phyloP scores from a whole-genome alignment of 2,329 filamentous ascomycete genomes.

The Fusarium anguioides region DNA sequence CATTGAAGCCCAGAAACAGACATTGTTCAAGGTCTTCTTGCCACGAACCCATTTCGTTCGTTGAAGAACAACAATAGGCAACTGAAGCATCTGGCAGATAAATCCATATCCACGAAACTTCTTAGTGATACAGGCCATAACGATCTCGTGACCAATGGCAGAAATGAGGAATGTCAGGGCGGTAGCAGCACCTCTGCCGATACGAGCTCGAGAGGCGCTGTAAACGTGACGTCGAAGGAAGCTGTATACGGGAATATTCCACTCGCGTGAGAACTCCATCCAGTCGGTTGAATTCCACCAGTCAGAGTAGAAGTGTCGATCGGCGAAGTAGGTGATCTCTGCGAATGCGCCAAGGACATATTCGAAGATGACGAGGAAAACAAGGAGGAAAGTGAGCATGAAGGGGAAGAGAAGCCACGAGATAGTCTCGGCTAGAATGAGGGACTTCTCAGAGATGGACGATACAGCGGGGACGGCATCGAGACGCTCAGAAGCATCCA shows the following conservation, averaged over 20 bases:
- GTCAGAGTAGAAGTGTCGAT: conserved; percentile 90
- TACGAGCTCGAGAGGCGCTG: conserved; percentile 78
- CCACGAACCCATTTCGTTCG: conserved; percentile 80
- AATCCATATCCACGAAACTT: conserved; percentile 96
- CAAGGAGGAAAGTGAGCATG: conserved; percentile 93
- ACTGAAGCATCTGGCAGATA: conserved; percentile 93
- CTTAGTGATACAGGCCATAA: conserved; percentile 98
- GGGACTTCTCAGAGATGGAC: conserved; percentile 71
- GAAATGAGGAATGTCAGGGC: conserved; percentile 92
- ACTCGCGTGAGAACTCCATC: conserved; percentile 96
- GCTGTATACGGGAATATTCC: conserved; percentile 97
- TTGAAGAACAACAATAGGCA: conserved; percentile 94
- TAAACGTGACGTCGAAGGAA: conserved; percentile 97
- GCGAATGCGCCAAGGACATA: conserved; percentile 95
- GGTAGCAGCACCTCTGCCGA: conserved; percentile 82
- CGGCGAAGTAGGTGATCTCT: conserved; percentile 92
- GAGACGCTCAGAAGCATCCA: conserved; percentile 71
- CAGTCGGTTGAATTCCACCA: conserved; percentile 85
- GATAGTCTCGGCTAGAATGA: conserved; percentile 90
- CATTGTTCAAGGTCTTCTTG: conserved; percentile 83
- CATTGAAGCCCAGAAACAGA: conserved; percentile 93
- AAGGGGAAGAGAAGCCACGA: conserved; percentile 95
- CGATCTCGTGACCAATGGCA: conserved; percentile 89
- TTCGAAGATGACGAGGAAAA: conserved; percentile 98
- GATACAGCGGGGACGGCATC: conserved; percentile 53